A percentile compares a stretch with the other conserved stretches of the same genome.
Conservation (phyloP, 2,329 filamentous ascomycete genomes). For the Colletotrichum somersetense region DNA sequence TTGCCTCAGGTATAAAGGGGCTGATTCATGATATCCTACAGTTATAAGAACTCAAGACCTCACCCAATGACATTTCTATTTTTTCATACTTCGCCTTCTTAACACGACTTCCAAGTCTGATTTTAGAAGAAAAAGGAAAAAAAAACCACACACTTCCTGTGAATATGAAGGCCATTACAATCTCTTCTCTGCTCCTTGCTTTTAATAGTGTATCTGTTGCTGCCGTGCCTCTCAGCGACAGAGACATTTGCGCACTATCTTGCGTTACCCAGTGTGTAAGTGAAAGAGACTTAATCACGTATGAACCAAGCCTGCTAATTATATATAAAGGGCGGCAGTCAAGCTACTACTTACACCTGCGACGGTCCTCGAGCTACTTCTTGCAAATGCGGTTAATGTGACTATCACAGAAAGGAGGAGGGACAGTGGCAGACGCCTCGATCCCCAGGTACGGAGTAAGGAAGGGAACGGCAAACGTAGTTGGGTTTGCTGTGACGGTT, state of each 20-base stretch:
- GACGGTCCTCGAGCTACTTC: background rate
- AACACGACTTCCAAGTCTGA: no score
- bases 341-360: background rate
- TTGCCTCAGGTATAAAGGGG: no score
- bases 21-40: no score
- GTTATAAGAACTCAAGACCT: no score
- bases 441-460: no score
- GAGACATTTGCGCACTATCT: background rate
- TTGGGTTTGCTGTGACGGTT: no score
- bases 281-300: background rate
- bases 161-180: background rate
- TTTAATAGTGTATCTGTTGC: background rate
- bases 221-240: background rate
- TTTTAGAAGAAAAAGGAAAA: no score
- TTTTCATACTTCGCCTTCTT: no score
- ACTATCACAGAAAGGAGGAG: background rate
- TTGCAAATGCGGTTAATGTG: background rate
- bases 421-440: no score
- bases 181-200: background rate
- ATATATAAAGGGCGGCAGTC: background rate
- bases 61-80: no score
- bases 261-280: background rate
- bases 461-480: no score
- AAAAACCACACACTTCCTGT: background rate
- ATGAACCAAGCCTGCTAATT: background rate